These are phyloP conservation scores for Clonostachys byssicola DNA, from an alignment of 2,329 filamentous ascomycete genomes.

Conservation along the genomic window DNA sequence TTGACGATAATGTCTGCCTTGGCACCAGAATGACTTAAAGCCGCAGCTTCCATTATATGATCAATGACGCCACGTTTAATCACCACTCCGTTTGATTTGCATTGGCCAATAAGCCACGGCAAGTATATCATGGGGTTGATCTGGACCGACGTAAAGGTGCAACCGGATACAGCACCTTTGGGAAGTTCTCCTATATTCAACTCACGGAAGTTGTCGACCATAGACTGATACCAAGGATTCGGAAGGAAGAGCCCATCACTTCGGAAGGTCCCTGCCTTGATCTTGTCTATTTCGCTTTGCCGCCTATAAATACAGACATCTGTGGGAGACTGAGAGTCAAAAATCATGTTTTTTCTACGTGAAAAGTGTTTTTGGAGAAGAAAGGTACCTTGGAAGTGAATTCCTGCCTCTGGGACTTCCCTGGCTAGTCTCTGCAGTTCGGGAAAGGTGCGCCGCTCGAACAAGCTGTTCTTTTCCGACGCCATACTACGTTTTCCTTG, in stretches of 20 bases:
- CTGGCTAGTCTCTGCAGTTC: conserved; percentile 49
- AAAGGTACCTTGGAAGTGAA: conserved; percentile 61
- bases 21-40: conserved; percentile 43
- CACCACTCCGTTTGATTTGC: conserved; percentile 65
- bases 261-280: not conserved
- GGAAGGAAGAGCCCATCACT: too few species aligned
- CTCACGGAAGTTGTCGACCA: conserved; percentile 66
- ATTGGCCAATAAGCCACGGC: conserved; percentile 78
- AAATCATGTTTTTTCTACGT: too few species aligned
- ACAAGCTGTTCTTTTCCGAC: too few species aligned
- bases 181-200: conserved; percentile 52
- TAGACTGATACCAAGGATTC: too few species aligned
- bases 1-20: conserved; percentile 67
- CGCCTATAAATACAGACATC: conserved; percentile 36
- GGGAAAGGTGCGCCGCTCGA: conserved; percentile 56
- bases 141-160: conserved; percentile 73
- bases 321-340: conserved; percentile 10
- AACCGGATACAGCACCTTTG: conserved; percentile 48
- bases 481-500: too few species aligned
- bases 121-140: conserved; percentile 90
- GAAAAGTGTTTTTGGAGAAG: not conserved
- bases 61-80: conserved; percentile 58
- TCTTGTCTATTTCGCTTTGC: not conserved
- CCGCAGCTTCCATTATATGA: conserved; percentile 66
- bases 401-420: conserved; percentile 65